Base-by-base conservation (phyloP, 2,329 filamentous ascomycete genomes). In the Apiospora saccharicola region DNA sequence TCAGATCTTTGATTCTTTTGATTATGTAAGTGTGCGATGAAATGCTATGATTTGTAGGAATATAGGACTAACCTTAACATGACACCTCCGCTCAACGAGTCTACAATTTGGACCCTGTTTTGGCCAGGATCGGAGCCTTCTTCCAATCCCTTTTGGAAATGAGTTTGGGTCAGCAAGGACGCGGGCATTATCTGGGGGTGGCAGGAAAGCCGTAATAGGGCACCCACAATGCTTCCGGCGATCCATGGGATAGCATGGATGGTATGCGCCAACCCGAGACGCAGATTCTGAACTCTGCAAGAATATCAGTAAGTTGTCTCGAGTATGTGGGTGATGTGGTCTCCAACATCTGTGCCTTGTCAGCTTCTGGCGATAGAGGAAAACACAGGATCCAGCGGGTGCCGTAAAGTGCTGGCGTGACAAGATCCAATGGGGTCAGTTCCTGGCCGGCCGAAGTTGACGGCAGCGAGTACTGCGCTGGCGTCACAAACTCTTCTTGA, bases 221-320 rank as follows among this genome's bases (percentile, higher is more conserved):
- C 30, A 61, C 53, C 6, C 10, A 61, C 53, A 34, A 61, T 34
- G 34, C 16, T 61, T 4, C 53, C 53, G 19, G 24, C 34, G 24
- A 61, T 61, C 53, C 53, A 61, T 61, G 53, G 53, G 34, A 61
- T 30, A 16, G 53, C 13, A 37, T 34, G 53, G 53, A 61, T 61
- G 19, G 24, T 61, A 14, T 37, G 53, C 24, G 53, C 53, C 13
- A 61, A 37, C 16, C 53, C 53, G 3, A 2, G 13, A 30, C 53
- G 53, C 19, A 61, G 12, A 34, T 37, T 30, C 19, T 61, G 24
- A 22, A n/a, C 4, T 30, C 53, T 61, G 53, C 24, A 3, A 61
- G 19, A 14, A 14, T 1, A 34, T 30, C 24, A 37, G 19, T 30
- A 16, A 61, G 10, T 34, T 41, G 19, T 22, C 8, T n/a, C 22